Conservation (phyloP, 768 basidiomycete genomes). For the Kwoniella bestiolae region DNA sequence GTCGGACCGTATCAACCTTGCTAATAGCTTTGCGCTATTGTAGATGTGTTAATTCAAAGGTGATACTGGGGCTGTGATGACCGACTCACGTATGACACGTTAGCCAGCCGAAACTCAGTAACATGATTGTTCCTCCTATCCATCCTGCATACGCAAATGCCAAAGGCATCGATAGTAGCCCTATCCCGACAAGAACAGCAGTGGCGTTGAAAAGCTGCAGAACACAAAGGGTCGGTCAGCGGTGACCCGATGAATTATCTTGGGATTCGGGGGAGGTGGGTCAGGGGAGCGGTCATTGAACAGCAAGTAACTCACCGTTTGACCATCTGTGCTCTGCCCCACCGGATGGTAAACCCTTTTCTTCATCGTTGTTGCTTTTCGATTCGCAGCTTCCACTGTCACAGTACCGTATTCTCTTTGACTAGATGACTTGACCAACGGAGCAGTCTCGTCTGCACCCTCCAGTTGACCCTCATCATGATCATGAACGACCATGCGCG, state of each 20-base stretch:
- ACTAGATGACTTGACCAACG: no score
- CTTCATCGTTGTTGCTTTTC: no score
- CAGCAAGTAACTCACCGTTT: constrained; percentile 41
- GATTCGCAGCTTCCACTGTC: no score
- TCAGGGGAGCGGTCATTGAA: no score
- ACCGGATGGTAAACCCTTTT: no score
- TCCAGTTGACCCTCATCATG: background rate
- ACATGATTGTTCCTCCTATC: constrained; percentile 73
- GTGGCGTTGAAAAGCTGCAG: constrained; percentile 82
- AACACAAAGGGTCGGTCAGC: background rate
- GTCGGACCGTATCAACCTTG: constrained; percentile 73
- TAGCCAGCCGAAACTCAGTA: constrained; percentile 75
- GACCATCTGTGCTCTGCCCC: constrained; percentile 53
- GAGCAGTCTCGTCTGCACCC: background rate
- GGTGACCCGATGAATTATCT: background rate
- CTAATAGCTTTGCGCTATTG: constrained; percentile 81
- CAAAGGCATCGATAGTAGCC: constrained; percentile 84
- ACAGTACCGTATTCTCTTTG: no score
- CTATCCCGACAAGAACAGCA: constrained; percentile 83
- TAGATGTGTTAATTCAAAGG: background rate
- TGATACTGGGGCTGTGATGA: no score
- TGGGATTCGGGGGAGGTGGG: no score
- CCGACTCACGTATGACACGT: constrained; percentile 86
- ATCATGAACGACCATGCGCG: background rate
- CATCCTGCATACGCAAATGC: constrained; percentile 93